These are phyloP conservation scores for Arthroderma sp. DNA, from an alignment of 2,329 filamentous ascomycete genomes.

Conservation along the genomic window DNA sequence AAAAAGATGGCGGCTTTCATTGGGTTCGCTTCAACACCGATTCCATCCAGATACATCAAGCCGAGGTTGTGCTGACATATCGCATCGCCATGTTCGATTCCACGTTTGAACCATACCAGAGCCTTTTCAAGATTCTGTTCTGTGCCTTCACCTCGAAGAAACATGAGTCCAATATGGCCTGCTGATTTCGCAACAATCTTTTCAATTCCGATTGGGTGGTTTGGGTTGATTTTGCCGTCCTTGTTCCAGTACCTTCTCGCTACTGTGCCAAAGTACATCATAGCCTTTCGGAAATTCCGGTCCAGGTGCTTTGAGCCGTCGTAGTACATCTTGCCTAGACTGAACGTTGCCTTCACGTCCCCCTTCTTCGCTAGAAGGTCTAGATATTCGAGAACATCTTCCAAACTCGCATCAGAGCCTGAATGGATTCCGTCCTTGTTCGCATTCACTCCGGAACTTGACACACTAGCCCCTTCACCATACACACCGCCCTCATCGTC, in stretches of 20 bases:
- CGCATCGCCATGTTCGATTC: constrained; percentile 60
- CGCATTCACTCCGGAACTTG: constrained; percentile 74
- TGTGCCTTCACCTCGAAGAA: constrained; percentile 72
- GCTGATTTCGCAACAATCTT: constrained; percentile 72
- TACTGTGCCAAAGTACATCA: constrained; percentile 68
- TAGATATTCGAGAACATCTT: constrained; percentile 89
- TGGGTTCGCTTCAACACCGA: constrained; percentile 57
- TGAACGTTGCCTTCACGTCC: constrained; percentile 75
- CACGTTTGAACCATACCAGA: constrained; percentile 70
- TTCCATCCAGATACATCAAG: constrained; percentile 68
- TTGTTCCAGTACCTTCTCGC: constrained; percentile 70
- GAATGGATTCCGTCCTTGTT: constrained; percentile 59
- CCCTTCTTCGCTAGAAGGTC: constrained; percentile 84
- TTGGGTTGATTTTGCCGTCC: constrained; percentile 61
- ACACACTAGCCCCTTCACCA: constrained; percentile 83
- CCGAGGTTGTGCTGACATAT: constrained; percentile 77
- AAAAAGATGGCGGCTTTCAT: constrained; percentile 63
- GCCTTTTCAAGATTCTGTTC: constrained; percentile 66
- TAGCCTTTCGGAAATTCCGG: constrained; percentile 58
- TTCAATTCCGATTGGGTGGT: constrained; percentile 56
- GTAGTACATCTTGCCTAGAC: constrained; percentile 74
- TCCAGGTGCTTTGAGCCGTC: constrained; percentile 68
- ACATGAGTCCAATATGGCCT: constrained; percentile 80
- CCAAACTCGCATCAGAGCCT: constrained; percentile 73
- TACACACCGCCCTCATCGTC: constrained; percentile 89